Percentiles rank a stretch among this genome's conserved stretches.
phyloP scores from a whole-genome alignment of 2,329 filamentous ascomycete genomes.

The Colletotrichum liaoningense region DNA sequence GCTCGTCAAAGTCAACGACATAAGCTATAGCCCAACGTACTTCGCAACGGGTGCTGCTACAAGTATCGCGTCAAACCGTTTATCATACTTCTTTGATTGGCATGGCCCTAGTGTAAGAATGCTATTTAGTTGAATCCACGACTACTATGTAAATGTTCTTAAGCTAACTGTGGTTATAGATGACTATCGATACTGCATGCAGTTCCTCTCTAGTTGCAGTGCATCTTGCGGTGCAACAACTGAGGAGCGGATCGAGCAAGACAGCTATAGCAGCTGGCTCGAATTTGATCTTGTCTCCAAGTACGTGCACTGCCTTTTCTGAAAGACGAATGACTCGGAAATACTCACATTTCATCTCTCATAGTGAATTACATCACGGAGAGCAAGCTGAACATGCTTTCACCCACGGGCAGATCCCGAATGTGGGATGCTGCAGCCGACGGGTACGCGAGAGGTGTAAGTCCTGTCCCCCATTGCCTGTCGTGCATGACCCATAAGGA shows the following conservation, averaged over 20 bases:
- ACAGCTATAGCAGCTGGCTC: conserved; percentile 43
- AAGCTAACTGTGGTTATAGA: conserved; percentile 27
- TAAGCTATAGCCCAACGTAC: conserved; percentile 40
- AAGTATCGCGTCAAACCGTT: conserved; percentile 50
- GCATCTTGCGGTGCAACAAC: conserved; percentile 50
- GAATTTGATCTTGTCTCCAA: conserved; percentile 36
- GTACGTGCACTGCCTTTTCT: not conserved
- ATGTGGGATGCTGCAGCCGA: conserved; percentile 58
- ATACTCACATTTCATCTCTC: too few species aligned
- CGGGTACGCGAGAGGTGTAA: conserved; percentile 51
- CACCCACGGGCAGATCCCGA: conserved; percentile 46
- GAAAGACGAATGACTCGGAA: too few species aligned
- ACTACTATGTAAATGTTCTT: too few species aligned
- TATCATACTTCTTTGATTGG: conserved; percentile 53
- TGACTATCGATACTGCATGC: conserved; percentile 59
- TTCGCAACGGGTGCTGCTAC: conserved; percentile 47
- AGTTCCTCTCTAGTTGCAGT: conserved; percentile 54
- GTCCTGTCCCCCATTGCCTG: not conserved
- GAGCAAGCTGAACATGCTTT: conserved; percentile 44
- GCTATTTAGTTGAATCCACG: too few species aligned
- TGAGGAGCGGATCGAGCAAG: conserved; percentile 45
- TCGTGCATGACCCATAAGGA: too few species aligned
- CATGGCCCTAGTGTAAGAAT: conserved; percentile 47
- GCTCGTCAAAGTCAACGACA: conserved; percentile 37
- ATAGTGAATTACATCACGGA: not conserved